phyloP scores from a whole-genome alignment of 2,329 filamentous ascomycete genomes.

The Pseudocercospora musae region DNA sequence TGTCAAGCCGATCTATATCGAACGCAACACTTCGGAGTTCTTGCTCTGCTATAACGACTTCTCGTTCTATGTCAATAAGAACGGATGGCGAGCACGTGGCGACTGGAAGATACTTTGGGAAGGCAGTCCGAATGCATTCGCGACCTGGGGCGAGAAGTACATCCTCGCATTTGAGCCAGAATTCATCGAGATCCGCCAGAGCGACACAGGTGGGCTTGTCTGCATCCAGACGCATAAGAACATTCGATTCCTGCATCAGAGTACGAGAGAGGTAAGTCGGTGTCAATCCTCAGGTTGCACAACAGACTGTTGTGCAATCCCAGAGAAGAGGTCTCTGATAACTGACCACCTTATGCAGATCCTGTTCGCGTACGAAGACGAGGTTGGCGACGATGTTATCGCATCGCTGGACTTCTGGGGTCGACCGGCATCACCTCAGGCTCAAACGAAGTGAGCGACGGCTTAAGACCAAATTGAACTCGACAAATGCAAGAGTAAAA shows the following conservation, averaged over 20 bases:
- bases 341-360: slow-evolving; percentile 59
- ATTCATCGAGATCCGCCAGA: slow-evolving; percentile 94
- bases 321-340: not conserved
- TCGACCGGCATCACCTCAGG: slow-evolving; percentile 21
- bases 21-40: slow-evolving; percentile 95
- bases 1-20: slow-evolving; percentile 86
- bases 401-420: slow-evolving; percentile 96
- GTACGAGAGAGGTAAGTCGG: slow-evolving; percentile 81
- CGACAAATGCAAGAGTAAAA: not conserved
- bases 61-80: slow-evolving; percentile 98
- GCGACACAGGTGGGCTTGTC: slow-evolving; percentile 85
- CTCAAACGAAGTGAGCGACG: slow-evolving; percentile 14
- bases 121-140: slow-evolving; percentile 85
- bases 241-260: slow-evolving; percentile 90
- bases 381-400: slow-evolving; percentile 87
- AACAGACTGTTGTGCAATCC: not conserved
- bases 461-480: not conserved
- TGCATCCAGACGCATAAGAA: slow-evolving; percentile 96
- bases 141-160: slow-evolving; percentile 85
- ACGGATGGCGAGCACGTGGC: slow-evolving; percentile 91
- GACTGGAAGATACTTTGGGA: slow-evolving; percentile 99
- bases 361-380: slow-evolving; percentile 95
- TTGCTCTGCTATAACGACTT: slow-evolving; percentile 97
- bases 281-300: not conserved
- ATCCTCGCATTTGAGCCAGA: slow-evolving; percentile 96